Evolutionary conservation across 2,329 filamentous ascomycete species (phyloP).

Genomic region (Rachicladosporium sp.): DNA sequence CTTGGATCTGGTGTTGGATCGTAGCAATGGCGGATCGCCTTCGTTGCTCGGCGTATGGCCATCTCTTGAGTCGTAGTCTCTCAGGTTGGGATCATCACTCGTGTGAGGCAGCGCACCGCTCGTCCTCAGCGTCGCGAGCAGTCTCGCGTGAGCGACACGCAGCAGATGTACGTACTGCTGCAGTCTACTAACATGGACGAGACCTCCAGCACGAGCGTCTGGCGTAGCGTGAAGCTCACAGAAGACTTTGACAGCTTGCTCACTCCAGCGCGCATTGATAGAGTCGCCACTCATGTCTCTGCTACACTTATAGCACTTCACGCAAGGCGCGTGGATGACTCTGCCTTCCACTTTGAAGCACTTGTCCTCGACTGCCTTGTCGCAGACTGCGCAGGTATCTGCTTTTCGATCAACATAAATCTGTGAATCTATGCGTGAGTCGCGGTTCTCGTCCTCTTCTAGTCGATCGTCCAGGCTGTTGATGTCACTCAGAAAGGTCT

Average conservation of each 20-base stretch:
- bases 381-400: conserved; percentile 73
- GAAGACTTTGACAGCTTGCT: conserved; percentile 54
- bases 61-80: conserved; percentile 54
- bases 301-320: conserved; percentile 57
- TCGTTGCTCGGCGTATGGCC: conserved; percentile 43
- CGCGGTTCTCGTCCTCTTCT: conserved; percentile 49
- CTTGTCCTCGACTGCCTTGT: conserved; percentile 85
- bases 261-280: conserved; percentile 58
- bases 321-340: conserved; percentile 74
- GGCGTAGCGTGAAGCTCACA: conserved; percentile 43
- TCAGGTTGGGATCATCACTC: conserved; percentile 55
- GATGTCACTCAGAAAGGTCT: conserved; percentile 72
- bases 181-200: conserved; percentile 69
- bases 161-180: conserved; percentile 92
- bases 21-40: conserved; percentile 38
- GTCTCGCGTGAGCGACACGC: conserved; percentile 75
- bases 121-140: conserved; percentile 74
- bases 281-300: conserved; percentile 58
- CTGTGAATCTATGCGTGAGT: conserved; percentile 30
- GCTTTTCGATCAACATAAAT: conserved; percentile 33
- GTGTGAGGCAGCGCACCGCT: conserved; percentile 69
- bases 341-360: conserved; percentile 64
- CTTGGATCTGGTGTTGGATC: conserved; percentile 59
- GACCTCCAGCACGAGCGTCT: conserved; percentile 46
- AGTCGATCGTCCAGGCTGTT: conserved; percentile 69